Conservation (phyloP, 192 early-diverging fungal genomes). For the Globomyces pollinis-pini region DNA sequence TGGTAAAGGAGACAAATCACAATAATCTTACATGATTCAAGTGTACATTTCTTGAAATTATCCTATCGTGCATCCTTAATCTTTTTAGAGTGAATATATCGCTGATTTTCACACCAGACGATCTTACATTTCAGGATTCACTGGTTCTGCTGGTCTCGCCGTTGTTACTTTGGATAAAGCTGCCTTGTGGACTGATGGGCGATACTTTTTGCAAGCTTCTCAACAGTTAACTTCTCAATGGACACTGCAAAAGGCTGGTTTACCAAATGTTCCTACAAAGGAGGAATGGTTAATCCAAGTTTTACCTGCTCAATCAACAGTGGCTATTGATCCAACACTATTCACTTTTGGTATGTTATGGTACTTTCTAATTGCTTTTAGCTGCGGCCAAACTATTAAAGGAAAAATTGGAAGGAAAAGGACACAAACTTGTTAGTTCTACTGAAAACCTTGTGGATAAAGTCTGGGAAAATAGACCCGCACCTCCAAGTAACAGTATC, state of each 20-base stretch:
- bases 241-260: conserved; percentile 88
- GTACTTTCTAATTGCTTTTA: conserved; percentile 31
- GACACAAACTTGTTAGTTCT: conserved; percentile 60
- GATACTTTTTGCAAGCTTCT: conserved; percentile 94
- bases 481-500: conserved; percentile 58
- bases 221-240: conserved; percentile 88
- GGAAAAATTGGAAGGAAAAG: conserved; percentile 5
- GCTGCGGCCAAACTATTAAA: neutral
- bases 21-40: neutral
- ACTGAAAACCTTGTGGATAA: conserved; percentile 77
- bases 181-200: conserved; percentile 92
- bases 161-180: conserved; percentile 73
- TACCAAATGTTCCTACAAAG: conserved; percentile 80
- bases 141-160: conserved; percentile 91
- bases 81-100: conserved; percentile 53
- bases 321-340: conserved; percentile 88
- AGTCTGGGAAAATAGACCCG: conserved; percentile 73
- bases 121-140: conserved; percentile 88
- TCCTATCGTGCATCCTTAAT: neutral
- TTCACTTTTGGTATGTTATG: conserved; percentile 42
- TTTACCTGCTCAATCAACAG: conserved; percentile 64
- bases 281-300: conserved; percentile 79
- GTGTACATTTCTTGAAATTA: neutral
- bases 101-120: conserved; percentile 82
- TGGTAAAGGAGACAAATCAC: conserved; percentile 38